Evolutionary conservation across 2,329 filamentous ascomycete species (phyloP).

Genomic region (Bipolaris zeicola): DNA sequence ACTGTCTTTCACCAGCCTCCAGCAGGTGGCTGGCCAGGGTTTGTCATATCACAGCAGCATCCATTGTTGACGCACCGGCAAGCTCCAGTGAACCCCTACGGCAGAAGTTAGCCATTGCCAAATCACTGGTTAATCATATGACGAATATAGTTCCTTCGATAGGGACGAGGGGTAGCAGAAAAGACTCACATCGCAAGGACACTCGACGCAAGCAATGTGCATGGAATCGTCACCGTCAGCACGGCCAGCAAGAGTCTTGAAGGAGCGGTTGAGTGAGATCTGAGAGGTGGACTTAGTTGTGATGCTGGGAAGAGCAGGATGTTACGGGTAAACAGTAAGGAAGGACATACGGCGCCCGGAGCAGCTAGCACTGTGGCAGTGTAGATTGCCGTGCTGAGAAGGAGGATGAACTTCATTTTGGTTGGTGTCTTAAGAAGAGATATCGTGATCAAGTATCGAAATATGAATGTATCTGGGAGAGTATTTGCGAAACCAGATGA

Average conservation of each 20-base stretch:
- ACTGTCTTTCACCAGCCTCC: neutral
- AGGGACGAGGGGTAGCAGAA: neutral
- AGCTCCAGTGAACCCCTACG: neutral
- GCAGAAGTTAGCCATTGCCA: neutral
- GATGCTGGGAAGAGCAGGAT: neutral
- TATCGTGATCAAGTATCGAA: neutral
- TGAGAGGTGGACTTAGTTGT: neutral
- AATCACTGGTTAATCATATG: neutral
- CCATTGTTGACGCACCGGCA: neutral
- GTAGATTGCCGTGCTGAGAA: conserved; percentile 5
- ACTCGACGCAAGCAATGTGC: conserved; percentile 11
- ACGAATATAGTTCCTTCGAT: neutral
- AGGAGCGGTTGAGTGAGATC: conserved; percentile 11
- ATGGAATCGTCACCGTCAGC: neutral
- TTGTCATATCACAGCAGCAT: neutral
- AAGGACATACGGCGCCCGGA: conserved; percentile 4
- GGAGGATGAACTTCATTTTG: conserved; percentile 10
- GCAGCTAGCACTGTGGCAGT: conserved; percentile 9
- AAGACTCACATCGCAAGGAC: conserved; percentile 7
- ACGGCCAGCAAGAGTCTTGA: conserved; percentile 5
- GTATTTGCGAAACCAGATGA: too few species aligned
- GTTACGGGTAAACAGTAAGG: neutral
- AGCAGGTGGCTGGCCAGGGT: neutral
- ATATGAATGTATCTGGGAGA: too few species aligned
- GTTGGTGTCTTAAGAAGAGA: neutral